These are phyloP conservation scores for Zoysia matrella DNA, from an alignment of 202 grass and related monocot species.

Conservation along the genomic window DNA sequence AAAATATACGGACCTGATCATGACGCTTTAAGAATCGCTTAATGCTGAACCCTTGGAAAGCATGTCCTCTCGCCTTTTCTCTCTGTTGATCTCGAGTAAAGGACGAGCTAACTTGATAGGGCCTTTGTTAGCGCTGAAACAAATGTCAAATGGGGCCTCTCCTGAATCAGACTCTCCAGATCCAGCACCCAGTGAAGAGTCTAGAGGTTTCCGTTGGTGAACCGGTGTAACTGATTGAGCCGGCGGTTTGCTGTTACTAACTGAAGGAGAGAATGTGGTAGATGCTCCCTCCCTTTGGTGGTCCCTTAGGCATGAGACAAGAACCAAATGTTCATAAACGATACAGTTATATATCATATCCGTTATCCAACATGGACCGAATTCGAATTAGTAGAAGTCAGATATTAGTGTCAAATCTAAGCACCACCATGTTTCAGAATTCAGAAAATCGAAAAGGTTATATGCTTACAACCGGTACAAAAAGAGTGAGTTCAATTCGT, in stretches of 20 bases:
- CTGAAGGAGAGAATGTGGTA: conserved; percentile 15
- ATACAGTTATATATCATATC: too few relatives aligned
- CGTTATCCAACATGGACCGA: background rate
- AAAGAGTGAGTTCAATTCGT: background rate
- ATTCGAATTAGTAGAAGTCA: background rate
- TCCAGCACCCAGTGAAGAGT: conserved; percentile 6
- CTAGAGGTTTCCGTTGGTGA: background rate
- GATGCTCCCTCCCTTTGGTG: background rate
- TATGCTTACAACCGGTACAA: too few relatives aligned
- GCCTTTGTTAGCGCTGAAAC: conserved; percentile 2
- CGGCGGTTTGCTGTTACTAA: background rate
- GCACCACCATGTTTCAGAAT: background rate
- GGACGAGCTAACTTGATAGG: conserved; percentile 13
- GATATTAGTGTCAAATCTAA: background rate
- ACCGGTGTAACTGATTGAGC: background rate
- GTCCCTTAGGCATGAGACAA: background rate
- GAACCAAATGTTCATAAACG: background rate
- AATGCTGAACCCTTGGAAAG: conserved; percentile 24
- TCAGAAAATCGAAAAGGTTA: background rate
- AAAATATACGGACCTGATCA: conserved; percentile 45
- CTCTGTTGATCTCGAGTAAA: conserved; percentile 46
- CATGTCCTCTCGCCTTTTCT: conserved; percentile 34
- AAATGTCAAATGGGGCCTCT: conserved; percentile 56
- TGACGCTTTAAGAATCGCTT: conserved; percentile 49
- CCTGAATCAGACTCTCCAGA: conserved; percentile 26